Base-by-base conservation (phyloP, 805 yeast genomes). In the Candida patagonica region DNA sequence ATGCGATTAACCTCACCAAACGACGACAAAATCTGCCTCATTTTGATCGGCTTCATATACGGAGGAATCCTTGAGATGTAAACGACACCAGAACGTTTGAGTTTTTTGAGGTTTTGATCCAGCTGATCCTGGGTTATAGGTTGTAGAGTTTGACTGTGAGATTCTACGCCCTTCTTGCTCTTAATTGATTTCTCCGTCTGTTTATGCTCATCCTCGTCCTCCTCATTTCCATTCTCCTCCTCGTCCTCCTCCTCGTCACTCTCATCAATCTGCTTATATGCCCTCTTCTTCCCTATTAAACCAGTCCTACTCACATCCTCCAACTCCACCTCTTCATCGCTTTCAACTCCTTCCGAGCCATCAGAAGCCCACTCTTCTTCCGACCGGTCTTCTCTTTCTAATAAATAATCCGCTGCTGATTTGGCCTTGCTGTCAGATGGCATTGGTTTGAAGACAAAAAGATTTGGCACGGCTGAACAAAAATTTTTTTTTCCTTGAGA, bases 31-130 rank as follows among this genome's bases (percentile, higher is more conserved):
- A 92, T 73, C 38, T 87, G 92, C 52, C 94, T 71, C 62, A 92
- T 67, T 57, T 87, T 92, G 1, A 80, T 75, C 1, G 98, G 97
- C 57, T 88, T 88, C 98, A 92, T 92, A 56, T 82, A 92, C 20
- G 98, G 98, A 0, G 98, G 98, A 7, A 92, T 74, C 37, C 80
- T 73, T 0, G 96, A 87, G 2, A 92, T 60, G 51, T 92, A 92
- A n/a, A 94, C 80, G 1, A 92, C 96, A 4, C 98, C 98, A 0
- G 95, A 79, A 51, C 73, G 78, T 41, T 78, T 76, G 29, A 78
- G 62, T 48, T 73, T 70, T 35, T 63, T 63, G 22, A 61, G 61
- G 19, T 59, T 47, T 43, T 61, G 52, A 34, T 58, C 54, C 37
- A 54, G 43, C 51, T 67, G 54, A 30, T 62, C 65, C 30, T 51